Base-by-base conservation (phyloP, 805 yeast species). In the Nakazawaea laoshanensis region DNA sequence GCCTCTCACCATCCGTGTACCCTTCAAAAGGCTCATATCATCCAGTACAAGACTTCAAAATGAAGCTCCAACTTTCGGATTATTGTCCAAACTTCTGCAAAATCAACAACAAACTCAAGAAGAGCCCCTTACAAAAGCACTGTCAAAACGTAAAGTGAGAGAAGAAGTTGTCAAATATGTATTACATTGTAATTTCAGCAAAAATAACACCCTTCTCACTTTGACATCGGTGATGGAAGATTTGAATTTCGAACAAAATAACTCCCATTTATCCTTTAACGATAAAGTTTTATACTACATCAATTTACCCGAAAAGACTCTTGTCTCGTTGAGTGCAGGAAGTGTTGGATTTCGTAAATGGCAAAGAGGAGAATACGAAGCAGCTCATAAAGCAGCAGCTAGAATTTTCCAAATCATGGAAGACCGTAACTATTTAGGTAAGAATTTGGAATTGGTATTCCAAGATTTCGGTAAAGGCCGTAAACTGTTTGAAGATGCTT, bases 361-460 rank as follows among this genome's bases (percentile, higher is more conserved):
- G 12, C 86, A 86, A 36, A 76, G 96, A 57, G 85, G 94, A 30
- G 95, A 86, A 55, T 85, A 84, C 49, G 98, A 89, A 58, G 96
- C 95, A 1, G 81, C 81, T 10, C 88, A 80, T 64, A 96, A 87
- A 54, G 79, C 89, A 7, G 63, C 87, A 11, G 63, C 87, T 4
- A 72, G 71, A 42, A 65, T 84, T 59, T 86, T 89, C 57, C 68
- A 76, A 41, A 54, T 67, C 42, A 82, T 89, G 51, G 75, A 74
- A 57, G 82, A 77, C 50, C 69, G 64, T 42, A 69, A 67, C 23
- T 61, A 67, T 36, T 52, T 77, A 29, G 32, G 29, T 23, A 73
- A 72, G 42, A 70, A 77, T 42, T 62, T 89, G 18, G 96, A 89
- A 55, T 55, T 89, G 27, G 74, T 85, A 14, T 63, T 87, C 46